These are phyloP conservation scores for Nelumbo lutea DNA, from an alignment of 164 flowering plant species.

Conservation along the genomic window DNA sequence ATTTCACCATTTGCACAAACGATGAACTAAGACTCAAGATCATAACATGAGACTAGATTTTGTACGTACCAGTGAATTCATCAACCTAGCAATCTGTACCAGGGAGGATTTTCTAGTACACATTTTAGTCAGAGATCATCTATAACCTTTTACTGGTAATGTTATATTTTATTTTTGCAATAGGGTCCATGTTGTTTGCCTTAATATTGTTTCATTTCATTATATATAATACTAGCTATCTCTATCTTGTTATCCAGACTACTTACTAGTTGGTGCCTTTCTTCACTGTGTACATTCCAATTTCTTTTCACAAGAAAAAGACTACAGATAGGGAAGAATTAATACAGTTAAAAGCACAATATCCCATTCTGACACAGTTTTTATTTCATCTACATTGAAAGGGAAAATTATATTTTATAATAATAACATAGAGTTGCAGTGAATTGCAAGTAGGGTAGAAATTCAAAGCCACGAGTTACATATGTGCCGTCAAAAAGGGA, in stretches of 20 bases:
- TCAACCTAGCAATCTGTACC: too few species aligned
- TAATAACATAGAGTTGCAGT: background rate
- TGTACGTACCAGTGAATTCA: too few species aligned
- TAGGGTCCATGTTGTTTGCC: too few species aligned
- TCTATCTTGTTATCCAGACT: background rate
- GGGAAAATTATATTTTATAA: too few species aligned
- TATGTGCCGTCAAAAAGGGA: slow-evolving; percentile 8
- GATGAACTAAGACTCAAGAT: too few species aligned
- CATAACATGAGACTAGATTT: too few species aligned
- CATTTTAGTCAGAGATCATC: too few species aligned
- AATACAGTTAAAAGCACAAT: slow-evolving; percentile 12
- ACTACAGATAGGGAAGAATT: background rate
- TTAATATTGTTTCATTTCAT: too few species aligned
- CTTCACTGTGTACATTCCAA: slow-evolving; percentile 6
- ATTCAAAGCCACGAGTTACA: background rate
- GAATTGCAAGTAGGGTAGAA: background rate
- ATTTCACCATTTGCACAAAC: too few species aligned
- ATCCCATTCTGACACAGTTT: background rate
- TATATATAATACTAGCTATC: slow-evolving; percentile 7
- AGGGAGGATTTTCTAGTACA: too few species aligned
- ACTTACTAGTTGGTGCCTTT: background rate
- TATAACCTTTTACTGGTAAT: too few species aligned
- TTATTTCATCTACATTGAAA: background rate
- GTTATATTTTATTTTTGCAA: too few species aligned
- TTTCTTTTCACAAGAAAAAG: slow-evolving; percentile 15